These are phyloP conservation scores for Scytalidium sp. DNA, from an alignment of 2,329 filamentous ascomycete genomes.

Conservation along the genomic window DNA sequence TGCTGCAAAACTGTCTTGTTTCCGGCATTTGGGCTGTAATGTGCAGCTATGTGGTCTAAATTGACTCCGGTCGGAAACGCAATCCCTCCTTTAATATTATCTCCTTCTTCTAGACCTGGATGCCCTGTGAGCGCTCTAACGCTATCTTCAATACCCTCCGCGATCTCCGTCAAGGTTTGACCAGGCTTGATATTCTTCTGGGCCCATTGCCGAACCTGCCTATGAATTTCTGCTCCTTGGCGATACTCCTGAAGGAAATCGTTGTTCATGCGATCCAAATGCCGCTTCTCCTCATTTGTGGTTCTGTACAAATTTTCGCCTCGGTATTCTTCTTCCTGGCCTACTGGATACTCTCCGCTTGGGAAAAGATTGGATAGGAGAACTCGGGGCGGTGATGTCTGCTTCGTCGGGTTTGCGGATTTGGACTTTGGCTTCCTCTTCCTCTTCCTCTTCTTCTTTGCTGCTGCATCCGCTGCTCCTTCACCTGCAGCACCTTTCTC, in stretches of 20 bases:
- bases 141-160: conserved; percentile 81
- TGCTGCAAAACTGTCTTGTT: conserved; percentile 70
- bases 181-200: conserved; percentile 79
- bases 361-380: conserved; percentile 72
- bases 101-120: conserved; percentile 72
- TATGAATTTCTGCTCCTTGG: conserved; percentile 83
- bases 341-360: conserved; percentile 68
- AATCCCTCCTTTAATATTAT: conserved; percentile 75
- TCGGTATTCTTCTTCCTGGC: conserved; percentile 74
- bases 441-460: conserved; percentile 62
- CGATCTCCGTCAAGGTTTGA: conserved; percentile 76
- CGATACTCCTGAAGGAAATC: conserved; percentile 81
- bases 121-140: conserved; percentile 77
- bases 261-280: conserved; percentile 76
- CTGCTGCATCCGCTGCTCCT: conserved; percentile 33
- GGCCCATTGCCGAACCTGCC: conserved; percentile 81
- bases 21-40: conserved; percentile 83
- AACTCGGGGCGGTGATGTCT: conserved; percentile 76
- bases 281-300: conserved; percentile 80
- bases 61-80: conserved; percentile 84
- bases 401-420: conserved; percentile 55
- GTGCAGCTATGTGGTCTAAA: conserved; percentile 81
- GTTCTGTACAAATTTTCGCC: conserved; percentile 77
- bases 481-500: conserved; percentile 34
- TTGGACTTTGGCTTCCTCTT: conserved; percentile 72